Conservation (phyloP, 1,284 basidiomycete genomes). For the Rhodotorula mucilaginosa region DNA sequence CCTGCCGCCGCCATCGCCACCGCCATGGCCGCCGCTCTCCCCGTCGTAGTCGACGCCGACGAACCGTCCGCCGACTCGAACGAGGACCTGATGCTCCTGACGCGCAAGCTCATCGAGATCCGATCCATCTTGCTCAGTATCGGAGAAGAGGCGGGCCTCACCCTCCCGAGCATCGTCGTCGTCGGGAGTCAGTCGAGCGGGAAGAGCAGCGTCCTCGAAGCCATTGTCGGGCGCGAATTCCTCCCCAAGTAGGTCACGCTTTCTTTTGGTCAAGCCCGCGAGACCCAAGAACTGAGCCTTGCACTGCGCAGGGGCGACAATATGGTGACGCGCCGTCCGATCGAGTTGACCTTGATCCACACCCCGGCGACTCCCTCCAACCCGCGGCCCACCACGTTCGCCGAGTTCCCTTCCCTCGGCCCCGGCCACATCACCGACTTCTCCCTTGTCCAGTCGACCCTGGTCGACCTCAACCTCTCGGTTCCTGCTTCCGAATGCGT, state of each 20-base stretch:
- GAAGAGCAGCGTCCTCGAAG: conserved; percentile 95
- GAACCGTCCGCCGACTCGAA: conserved; percentile 53
- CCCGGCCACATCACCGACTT: conserved; percentile 87
- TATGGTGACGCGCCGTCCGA: conserved; percentile 98
- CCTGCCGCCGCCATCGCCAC: conserved; percentile 52
- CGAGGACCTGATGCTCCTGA: conserved; percentile 77
- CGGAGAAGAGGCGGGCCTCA: conserved; percentile 90
- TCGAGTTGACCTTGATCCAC: conserved; percentile 94
- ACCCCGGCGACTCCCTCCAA: conserved; percentile 63
- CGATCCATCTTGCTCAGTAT: conserved; percentile 88
- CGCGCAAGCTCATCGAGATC: conserved; percentile 93
- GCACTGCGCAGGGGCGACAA: conserved; percentile 75
- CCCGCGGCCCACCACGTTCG: conserved; percentile 73
- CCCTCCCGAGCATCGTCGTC: conserved; percentile 94
- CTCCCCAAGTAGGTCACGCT: conserved; percentile 75
- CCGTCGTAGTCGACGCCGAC: conserved; percentile 64
- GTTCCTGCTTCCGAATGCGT: conserved; percentile 85
- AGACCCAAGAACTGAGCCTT: too few relatives aligned
- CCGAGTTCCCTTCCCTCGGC: conserved; percentile 88
- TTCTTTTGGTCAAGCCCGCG: too few relatives aligned
- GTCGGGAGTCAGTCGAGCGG: conserved; percentile 97
- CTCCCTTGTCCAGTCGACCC: conserved; percentile 79
- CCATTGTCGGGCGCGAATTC: conserved; percentile 97
- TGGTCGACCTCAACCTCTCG: conserved; percentile 92
- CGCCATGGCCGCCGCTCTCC: conserved; percentile 62